Conservation (phyloP, 495 filamentous ascomycete species). For the Trichoderma gamsii region DNA sequence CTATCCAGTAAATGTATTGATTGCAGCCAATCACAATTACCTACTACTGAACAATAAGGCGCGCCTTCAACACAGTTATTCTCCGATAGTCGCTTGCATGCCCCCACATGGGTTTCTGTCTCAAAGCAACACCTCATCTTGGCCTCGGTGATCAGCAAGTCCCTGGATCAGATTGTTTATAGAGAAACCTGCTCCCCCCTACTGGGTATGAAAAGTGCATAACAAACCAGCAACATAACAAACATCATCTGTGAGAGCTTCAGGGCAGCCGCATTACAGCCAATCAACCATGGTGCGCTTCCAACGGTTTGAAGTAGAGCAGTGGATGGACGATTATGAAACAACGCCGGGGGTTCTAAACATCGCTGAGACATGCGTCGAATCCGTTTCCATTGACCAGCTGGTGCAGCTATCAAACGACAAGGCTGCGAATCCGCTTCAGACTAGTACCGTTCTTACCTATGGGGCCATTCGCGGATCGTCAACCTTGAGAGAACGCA, state of each 20-base stretch:
- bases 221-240: not conserved
- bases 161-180: too few relatives aligned
- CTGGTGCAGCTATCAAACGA: conserved; percentile 56
- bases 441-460: conserved; percentile 40
- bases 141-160: not conserved
- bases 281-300: conserved; percentile 57
- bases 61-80: not conserved
- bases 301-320: conserved; percentile 69
- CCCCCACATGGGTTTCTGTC: not conserved
- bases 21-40: not conserved
- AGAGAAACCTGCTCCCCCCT: not conserved
- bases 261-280: not conserved
- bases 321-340: conserved; percentile 92
- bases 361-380: conserved; percentile 80
- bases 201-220: not conserved
- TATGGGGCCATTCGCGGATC: conserved; percentile 34
- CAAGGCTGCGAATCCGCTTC: conserved; percentile 39
- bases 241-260: not conserved
- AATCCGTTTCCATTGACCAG: conserved; percentile 72
- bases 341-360: conserved; percentile 65
- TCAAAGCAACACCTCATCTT: not conserved
- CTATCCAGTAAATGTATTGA: not conserved
- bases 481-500: conserved; percentile 22
- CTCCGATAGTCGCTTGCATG: not conserved
- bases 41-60: not conserved